Percentiles rank a stretch among this genome's conserved stretches.
These are phyloP conservation scores for Coemansia erecta DNA, from an alignment of 192 early-diverging fungal genomes.

Conservation along the genomic window DNA sequence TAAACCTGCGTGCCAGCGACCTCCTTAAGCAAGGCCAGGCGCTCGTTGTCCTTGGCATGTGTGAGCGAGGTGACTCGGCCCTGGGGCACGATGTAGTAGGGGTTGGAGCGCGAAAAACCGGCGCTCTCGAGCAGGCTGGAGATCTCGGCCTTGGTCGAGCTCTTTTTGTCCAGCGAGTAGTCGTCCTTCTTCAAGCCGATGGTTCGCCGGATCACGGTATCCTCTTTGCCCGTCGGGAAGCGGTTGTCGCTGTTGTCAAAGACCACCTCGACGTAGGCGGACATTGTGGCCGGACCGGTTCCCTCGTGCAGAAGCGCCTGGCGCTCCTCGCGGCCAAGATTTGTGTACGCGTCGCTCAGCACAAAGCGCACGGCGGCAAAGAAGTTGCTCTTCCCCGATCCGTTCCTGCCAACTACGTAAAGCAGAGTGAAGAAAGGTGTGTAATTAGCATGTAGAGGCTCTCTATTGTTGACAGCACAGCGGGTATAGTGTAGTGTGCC, in stretches of 20 bases:
- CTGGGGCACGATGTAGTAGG: conserved; percentile 99
- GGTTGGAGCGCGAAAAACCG: conserved; percentile 95
- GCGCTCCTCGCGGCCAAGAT: conserved; percentile 88
- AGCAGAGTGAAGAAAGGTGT: neutral
- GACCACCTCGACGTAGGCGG: conserved; percentile 92
- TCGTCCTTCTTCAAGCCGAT: conserved; percentile 98
- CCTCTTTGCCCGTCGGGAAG: conserved; percentile 92
- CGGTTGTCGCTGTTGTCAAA: conserved; percentile 97
- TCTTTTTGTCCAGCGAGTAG: conserved; percentile 95
- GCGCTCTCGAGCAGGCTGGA: conserved; percentile 92
- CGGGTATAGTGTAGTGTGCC: neutral
- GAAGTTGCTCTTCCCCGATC: conserved; percentile 97
- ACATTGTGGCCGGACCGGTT: conserved; percentile 85
- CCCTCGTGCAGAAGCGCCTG: conserved; percentile 94
- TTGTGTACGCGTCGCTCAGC: conserved; percentile 92
- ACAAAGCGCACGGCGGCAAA: conserved; percentile 94
- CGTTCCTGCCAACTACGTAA: conserved; percentile 83
- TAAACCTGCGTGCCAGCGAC: conserved; percentile 98
- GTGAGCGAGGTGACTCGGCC: conserved; percentile 88
- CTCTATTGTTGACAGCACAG: neutral
- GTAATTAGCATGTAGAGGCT: too few relatives aligned
- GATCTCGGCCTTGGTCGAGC: conserved; percentile 87
- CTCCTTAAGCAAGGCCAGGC: conserved; percentile 89
- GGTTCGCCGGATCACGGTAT: conserved; percentile 85
- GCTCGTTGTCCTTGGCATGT: conserved; percentile 89